Percentiles rank a stretch among this genome's conserved stretches.
phyloP scores from a whole-genome alignment of 176 grass and related monocot species.

The Typha latifolia region DNA sequence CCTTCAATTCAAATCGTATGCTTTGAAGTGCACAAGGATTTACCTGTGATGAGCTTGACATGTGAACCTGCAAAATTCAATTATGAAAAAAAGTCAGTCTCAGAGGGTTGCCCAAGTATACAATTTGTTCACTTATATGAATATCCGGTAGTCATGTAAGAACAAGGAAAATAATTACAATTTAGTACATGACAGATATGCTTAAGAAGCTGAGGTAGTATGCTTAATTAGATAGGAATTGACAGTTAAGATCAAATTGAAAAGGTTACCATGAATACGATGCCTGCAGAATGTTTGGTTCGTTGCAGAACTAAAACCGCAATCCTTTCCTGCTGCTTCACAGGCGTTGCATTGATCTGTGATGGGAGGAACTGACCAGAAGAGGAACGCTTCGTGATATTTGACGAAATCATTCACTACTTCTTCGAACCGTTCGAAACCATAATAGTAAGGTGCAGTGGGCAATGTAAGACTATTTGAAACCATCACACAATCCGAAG shows the following conservation, averaged over 20 bases:
- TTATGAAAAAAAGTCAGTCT: background rate
- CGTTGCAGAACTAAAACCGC: constrained; percentile 19
- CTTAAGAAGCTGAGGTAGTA: no score
- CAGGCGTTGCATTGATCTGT: background rate
- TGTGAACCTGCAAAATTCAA: constrained; percentile 20
- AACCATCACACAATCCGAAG: constrained; percentile 2
- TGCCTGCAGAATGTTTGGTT: constrained; percentile 24
- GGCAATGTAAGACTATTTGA: background rate
- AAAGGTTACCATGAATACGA: constrained; percentile 11
- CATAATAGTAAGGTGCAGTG: no score
- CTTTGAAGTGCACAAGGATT: background rate
- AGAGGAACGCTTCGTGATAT: background rate
- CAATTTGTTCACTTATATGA: no score
- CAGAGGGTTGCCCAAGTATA: background rate
- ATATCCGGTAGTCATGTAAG: background rate
- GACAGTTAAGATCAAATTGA: no score
- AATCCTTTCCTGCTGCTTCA: background rate
- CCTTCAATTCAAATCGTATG: no score
- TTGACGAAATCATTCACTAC: background rate
- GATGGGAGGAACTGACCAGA: background rate
- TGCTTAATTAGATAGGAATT: no score
- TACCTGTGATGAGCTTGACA: constrained; percentile 27
- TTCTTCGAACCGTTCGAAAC: background rate
- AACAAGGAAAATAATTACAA: background rate
- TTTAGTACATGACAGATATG: no score